These are phyloP conservation scores for Stenogyne calaminthoides DNA, from an alignment of 305 asterid genomes.

Conservation along the genomic window DNA sequence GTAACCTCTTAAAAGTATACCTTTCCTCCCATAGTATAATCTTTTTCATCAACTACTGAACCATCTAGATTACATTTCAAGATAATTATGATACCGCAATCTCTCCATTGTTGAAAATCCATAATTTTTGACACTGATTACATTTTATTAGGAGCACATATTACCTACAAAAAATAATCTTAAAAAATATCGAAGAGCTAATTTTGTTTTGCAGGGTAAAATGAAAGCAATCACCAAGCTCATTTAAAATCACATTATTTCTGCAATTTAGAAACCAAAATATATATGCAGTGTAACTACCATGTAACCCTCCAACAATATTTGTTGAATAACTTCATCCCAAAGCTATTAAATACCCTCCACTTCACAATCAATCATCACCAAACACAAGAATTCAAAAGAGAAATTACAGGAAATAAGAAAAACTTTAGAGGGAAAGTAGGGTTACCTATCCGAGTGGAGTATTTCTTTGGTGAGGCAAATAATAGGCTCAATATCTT, in stretches of 20 bases:
- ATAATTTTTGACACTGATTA: background rate
- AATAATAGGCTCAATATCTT: conserved; percentile 62
- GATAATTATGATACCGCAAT: background rate
- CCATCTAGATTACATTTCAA: background rate
- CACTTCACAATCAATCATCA: conserved; percentile 11
- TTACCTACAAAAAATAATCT: background rate
- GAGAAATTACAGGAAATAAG: background rate
- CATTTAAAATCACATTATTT: background rate
- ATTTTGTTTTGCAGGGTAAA: background rate
- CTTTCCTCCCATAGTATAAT: background rate
- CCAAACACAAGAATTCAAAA: background rate
- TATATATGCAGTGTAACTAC: background rate
- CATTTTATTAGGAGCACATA: background rate
- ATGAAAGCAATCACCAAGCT: background rate
- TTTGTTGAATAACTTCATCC: background rate
- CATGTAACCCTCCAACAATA: background rate
- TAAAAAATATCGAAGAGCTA: background rate
- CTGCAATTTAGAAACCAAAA: background rate
- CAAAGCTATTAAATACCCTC: background rate
- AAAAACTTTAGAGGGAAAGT: conserved; percentile 6
- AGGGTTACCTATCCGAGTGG: conserved; percentile 62
- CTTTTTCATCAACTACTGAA: background rate
- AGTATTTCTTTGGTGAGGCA: conserved; percentile 66
- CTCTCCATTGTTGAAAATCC: background rate
- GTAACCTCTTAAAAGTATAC: background rate